These are phyloP conservation scores for Clavulina sp. DNA, from an alignment of 768 basidiomycete species.

Conservation along the genomic window DNA sequence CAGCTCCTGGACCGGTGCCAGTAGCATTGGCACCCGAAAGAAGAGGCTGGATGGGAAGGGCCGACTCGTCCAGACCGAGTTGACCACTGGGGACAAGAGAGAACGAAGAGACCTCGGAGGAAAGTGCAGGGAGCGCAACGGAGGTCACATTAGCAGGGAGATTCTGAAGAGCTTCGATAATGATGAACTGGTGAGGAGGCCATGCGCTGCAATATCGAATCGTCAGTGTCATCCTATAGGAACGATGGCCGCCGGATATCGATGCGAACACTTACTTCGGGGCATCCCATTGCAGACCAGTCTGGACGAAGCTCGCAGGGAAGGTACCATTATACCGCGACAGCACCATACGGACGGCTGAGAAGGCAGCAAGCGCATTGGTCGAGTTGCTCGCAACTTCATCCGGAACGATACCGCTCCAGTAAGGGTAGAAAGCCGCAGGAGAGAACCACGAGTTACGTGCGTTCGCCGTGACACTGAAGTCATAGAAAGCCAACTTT, in stretches of 20 bases:
- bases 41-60: constrained; percentile 52
- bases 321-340: constrained; percentile 75
- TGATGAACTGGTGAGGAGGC: constrained; percentile 75
- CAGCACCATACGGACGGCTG: constrained; percentile 57
- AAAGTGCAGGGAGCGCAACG: constrained; percentile 32
- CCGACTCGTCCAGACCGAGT: constrained; percentile 50
- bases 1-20: no score
- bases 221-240: background rate
- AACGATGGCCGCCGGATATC: background rate
- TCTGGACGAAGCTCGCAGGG: constrained; percentile 60
- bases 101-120: constrained; percentile 39
- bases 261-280: constrained; percentile 5
- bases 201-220: constrained; percentile 58
- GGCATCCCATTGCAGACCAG: constrained; percentile 59
- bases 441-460: constrained; percentile 50
- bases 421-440: constrained; percentile 71
- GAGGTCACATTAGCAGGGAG: constrained; percentile 57
- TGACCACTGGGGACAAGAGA: constrained; percentile 62
- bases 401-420: constrained; percentile 69
- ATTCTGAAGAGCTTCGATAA: constrained; percentile 54
- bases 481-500: constrained; percentile 86
- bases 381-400: constrained; percentile 39
- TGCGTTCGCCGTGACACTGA: constrained; percentile 50
- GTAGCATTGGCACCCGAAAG: constrained; percentile 20
- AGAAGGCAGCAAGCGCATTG: constrained; percentile 56